phyloP scores from a whole-genome alignment of 345 rosid species.

The Fremontodendron californicum region DNA sequence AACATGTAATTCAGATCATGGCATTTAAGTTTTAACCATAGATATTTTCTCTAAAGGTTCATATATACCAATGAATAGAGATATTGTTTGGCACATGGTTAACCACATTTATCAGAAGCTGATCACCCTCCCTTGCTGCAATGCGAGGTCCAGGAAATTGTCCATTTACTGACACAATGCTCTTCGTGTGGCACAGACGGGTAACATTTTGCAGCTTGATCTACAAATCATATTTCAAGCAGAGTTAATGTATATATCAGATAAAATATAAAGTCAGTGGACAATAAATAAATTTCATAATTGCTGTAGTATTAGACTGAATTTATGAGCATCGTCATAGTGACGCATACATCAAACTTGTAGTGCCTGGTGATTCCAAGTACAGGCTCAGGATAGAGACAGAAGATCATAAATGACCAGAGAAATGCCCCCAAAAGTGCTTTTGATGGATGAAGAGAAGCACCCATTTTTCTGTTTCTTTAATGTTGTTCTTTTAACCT shows the following conservation, averaged over 20 bases:
- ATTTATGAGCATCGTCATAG: not conserved
- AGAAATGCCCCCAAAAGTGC: slow-evolving; percentile 13
- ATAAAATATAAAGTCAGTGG: not conserved
- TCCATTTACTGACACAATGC: slow-evolving; percentile 53
- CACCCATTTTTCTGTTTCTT: no score
- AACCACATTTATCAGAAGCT: slow-evolving; percentile 39
- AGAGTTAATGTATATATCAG: not conserved
- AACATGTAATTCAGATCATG: no score
- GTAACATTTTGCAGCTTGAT: slow-evolving; percentile 40
- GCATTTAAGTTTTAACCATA: not conserved
- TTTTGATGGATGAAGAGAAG: slow-evolving; percentile 28
- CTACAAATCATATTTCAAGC: slow-evolving; percentile 14
- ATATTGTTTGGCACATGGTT: slow-evolving; percentile 48
- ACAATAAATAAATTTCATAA: no score
- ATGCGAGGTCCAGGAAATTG: slow-evolving; percentile 49
- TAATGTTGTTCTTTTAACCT: not conserved
- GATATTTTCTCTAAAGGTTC: not conserved
- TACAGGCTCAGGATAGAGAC: slow-evolving; percentile 33
- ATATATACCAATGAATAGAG: slow-evolving; percentile 55
- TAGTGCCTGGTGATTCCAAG: no score
- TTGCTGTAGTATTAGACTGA: not conserved
- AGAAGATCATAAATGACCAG: slow-evolving; percentile 16
- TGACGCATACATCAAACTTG: slow-evolving; percentile 52
- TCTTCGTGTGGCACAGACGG: slow-evolving; percentile 49
- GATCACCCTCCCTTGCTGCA: slow-evolving; percentile 52